phyloP scores from a whole-genome alignment of 306 rosid species.

The Vigna mungo region DNA sequence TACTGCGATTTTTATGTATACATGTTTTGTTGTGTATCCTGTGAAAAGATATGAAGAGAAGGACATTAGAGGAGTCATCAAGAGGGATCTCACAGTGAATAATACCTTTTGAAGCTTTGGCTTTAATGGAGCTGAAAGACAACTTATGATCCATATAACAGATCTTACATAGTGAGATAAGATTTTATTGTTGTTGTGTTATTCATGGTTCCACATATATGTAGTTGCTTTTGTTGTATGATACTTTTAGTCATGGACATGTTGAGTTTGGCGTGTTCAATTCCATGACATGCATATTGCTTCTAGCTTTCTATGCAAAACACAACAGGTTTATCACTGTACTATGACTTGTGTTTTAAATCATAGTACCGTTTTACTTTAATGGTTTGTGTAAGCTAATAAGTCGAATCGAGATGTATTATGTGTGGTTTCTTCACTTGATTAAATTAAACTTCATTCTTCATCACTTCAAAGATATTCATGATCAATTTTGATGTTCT shows the following conservation, averaged over 20 bases:
- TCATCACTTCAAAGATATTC: background rate
- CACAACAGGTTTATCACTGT: background rate
- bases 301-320: background rate
- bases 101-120: background rate
- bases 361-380: background rate
- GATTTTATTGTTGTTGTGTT: background rate
- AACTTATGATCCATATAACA: background rate
- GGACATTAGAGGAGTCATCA: background rate
- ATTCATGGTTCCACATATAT: background rate
- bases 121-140: background rate
- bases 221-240: background rate
- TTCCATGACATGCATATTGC: background rate
- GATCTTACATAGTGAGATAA: background rate
- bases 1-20: background rate
- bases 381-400: background rate
- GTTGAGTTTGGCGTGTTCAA: background rate
- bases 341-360: background rate
- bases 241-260: background rate
- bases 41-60: background rate
- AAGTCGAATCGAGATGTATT: conserved; percentile 3
- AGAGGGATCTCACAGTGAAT: background rate
- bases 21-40: background rate
- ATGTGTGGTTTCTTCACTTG: background rate
- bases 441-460: background rate
- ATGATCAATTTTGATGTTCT: background rate